Evolutionary conservation across 306 rosid genomes (phyloP), one percentile per base, ranked within the genome.

Genomic region (Prunus persica): DNA sequence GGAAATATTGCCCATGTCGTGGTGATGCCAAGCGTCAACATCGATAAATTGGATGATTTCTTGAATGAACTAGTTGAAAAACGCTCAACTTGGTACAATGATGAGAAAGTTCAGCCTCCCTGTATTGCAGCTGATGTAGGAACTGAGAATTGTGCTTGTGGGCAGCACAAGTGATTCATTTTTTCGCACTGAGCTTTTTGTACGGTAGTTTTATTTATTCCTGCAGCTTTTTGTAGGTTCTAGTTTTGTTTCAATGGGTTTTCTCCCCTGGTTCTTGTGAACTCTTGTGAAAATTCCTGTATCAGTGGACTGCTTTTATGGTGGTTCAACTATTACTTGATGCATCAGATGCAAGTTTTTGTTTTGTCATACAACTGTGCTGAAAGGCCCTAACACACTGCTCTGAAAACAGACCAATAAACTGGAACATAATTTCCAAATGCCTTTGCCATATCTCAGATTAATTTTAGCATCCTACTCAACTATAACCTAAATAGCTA

Each of bases 1-100:
- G 96, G 91, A 51, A 87, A 75, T 34, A 80, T 88, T 12, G 90
- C 93, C 25, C 96, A 85, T 75, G 90, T 87, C 2, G 93, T 86
- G 25, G 91, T 83, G 64, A 89, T 91, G 90, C 89, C 92, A 1
- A 90, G 75, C 10, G 87, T 89, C 38, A 85, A 74, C 30, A 41
- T 82, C 24, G 85, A 89, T 66, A 89, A 86, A 58, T 54, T 91
- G 57, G 86, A 91, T 20, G 78, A 61, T 71, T 89, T 91, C 84
- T 58, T 88, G 30, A 28, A 32, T 32, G 93, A 91, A 49, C 61
- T 87, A 14, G 43, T 79, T 0, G 73, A 71, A 19, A 82, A 75
- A 25, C 88, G 90, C 20, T 14, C 69, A 0, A 63, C 60, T 24
- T 91, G 91, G 89, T 84, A 84, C 19, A 25, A 24, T 20, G 76